Conservation (phyloP, 306 rosid genomes). For the Senna tora region DNA sequence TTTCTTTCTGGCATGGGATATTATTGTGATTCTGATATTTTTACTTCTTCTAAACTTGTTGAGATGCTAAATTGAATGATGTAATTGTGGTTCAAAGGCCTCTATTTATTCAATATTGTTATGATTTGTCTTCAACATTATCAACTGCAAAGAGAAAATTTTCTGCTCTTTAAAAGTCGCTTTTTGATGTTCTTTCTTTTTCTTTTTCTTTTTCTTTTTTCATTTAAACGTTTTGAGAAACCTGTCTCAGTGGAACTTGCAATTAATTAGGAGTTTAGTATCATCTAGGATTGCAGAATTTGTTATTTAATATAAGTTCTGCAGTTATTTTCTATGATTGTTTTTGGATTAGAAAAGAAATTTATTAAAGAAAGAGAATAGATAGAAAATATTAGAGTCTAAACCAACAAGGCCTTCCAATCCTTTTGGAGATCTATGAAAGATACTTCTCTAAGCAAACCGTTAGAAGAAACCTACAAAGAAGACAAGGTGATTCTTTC, state of each 20-base stretch:
- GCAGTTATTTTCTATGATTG: not conserved
- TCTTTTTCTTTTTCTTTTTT: too few species aligned
- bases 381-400: too few species aligned
- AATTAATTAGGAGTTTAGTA: not conserved
- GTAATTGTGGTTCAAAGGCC: constrained; percentile 21
- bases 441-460: too few species aligned
- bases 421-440: too few species aligned
- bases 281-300: not conserved
- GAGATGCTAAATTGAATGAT: constrained; percentile 23
- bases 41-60: not conserved
- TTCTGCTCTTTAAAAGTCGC: constrained; percentile 6
- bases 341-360: too few species aligned
- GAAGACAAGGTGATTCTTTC: too few species aligned
- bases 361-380: too few species aligned
- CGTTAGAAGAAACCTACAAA: too few species aligned
- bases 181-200: constrained; percentile 19
- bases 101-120: constrained; percentile 20
- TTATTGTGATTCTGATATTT: constrained; percentile 13
- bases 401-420: too few species aligned
- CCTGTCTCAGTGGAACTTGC: not conserved
- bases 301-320: not conserved
- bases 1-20: constrained; percentile 16
- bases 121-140: constrained; percentile 11
- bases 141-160: not conserved
- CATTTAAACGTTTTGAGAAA: not conserved